These are phyloP conservation scores for Echria macrotheca DNA, from an alignment of 495 filamentous ascomycete genomes.

Conservation along the genomic window DNA sequence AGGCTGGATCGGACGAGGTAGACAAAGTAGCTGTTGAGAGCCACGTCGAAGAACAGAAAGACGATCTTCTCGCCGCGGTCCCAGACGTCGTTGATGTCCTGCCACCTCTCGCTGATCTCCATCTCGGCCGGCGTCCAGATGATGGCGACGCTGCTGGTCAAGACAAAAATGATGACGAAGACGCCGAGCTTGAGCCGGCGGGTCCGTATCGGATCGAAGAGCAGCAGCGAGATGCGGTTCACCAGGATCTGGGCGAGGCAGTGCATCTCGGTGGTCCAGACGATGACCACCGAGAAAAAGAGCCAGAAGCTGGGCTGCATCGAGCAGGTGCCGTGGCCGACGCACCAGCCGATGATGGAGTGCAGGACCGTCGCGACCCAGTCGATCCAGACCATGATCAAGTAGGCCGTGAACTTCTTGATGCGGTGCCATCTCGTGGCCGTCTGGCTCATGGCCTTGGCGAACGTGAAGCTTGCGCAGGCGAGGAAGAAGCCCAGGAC, in stretches of 20 bases:
- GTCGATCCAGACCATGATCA: constrained; percentile 4
- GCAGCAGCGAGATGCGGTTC: constrained; percentile 34
- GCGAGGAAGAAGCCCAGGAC: constrained; percentile 1
- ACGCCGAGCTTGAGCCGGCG: constrained; percentile 25
- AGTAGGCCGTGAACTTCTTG: neutral
- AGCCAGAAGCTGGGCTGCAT: constrained; percentile 1
- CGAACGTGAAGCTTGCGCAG: neutral
- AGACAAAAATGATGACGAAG: constrained; percentile 22
- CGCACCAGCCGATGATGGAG: constrained; percentile 5
- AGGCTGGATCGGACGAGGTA: constrained; percentile 32
- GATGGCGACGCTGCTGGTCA: constrained; percentile 35
- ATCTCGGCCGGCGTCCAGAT: constrained; percentile 38
- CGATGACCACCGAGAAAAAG: neutral
- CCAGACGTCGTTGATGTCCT: constrained; percentile 35
- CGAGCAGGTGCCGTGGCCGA: neutral
- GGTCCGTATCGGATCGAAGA: constrained; percentile 15
- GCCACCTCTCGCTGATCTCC: constrained; percentile 15
- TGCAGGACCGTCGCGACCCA: neutral
- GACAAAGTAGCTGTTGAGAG: constrained; percentile 40
- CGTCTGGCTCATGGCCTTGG: constrained; percentile 1
- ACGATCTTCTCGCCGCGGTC: constrained; percentile 42
- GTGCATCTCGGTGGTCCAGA: constrained; percentile 28
- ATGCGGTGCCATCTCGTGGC: neutral
- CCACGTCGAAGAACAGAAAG: constrained; percentile 36
- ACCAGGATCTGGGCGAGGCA: constrained; percentile 36